Percentiles rank a stretch among this genome's conserved stretches.
Conservation (phyloP, 2,329 filamentous ascomycete genomes). For the Fusarium sacchari region DNA sequence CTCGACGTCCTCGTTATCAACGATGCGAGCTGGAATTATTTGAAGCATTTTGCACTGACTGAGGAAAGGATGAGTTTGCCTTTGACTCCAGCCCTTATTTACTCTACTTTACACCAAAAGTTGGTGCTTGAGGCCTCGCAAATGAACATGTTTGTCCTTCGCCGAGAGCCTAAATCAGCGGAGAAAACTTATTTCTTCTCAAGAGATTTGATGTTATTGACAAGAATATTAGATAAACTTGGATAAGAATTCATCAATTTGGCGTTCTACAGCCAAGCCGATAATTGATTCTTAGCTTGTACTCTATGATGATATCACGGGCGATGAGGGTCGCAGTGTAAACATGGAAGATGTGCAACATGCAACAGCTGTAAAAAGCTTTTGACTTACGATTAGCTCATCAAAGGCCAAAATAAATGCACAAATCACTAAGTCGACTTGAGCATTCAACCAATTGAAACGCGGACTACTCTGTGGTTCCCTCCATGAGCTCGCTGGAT, state of each 20-base stretch:
- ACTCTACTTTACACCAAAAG: background rate
- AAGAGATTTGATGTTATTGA: background rate
- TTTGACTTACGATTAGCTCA: too few species aligned
- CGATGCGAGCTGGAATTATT: slow-evolving; percentile 34
- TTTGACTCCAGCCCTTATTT: slow-evolving; percentile 1
- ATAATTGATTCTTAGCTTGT: too few species aligned
- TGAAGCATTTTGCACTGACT: slow-evolving; percentile 5
- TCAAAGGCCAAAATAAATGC: background rate
- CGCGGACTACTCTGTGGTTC: background rate
- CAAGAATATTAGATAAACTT: background rate
- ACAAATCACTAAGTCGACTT: too few species aligned
- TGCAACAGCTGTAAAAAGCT: accelerated
- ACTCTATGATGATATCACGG: too few species aligned
- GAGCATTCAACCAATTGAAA: background rate
- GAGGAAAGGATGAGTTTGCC: background rate
- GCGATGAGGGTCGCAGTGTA: too few species aligned
- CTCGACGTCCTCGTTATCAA: slow-evolving; percentile 23
- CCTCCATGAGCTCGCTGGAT: too few species aligned
- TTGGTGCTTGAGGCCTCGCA: background rate
- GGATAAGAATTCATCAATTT: too few species aligned
- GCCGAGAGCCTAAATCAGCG: too few species aligned
- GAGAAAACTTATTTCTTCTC: background rate
- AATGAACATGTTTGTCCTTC: background rate
- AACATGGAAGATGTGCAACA: accelerated
- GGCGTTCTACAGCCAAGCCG: too few species aligned